Percentiles rank a stretch among this genome's conserved stretches.
These are phyloP conservation scores for Saitoella complicata DNA, from an alignment of 805 yeast genomes.

Conservation along the genomic window DNA sequence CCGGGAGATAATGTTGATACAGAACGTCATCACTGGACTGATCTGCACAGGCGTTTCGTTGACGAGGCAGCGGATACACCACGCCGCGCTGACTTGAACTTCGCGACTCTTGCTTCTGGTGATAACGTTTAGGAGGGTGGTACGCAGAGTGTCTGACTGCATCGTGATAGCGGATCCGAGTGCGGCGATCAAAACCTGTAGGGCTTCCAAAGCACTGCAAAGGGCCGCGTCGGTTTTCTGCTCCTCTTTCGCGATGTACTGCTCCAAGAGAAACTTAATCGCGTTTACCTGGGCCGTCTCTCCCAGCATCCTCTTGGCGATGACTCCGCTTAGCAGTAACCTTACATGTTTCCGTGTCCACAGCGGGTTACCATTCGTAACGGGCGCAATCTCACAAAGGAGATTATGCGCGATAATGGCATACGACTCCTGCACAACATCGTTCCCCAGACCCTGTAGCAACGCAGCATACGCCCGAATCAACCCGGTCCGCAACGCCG, in stretches of 20 bases:
- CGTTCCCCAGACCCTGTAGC: too few relatives aligned
- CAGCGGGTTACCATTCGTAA: too few relatives aligned
- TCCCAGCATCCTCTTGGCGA: conserved; percentile 17
- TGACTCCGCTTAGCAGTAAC: conserved; percentile 15
- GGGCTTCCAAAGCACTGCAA: conserved; percentile 13
- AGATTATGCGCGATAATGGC: too few relatives aligned
- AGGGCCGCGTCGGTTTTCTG: conserved; percentile 14
- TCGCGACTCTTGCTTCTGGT: not conserved
- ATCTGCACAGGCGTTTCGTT: conserved; percentile 15
- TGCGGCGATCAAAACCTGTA: conserved; percentile 12
- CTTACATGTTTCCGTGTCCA: conserved; percentile 13
- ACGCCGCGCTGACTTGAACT: conserved; percentile 10
- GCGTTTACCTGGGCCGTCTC: conserved; percentile 18
- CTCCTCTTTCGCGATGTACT: not conserved
- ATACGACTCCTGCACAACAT: too few relatives aligned
- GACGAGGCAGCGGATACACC: conserved; percentile 10
- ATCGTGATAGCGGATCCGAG: conserved; percentile 17
- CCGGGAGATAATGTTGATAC: conserved; percentile 12
- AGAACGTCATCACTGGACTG: conserved; percentile 10
- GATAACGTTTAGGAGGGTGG: conserved; percentile 8
- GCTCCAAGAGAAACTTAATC: conserved; percentile 12
- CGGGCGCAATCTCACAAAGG: too few relatives aligned
- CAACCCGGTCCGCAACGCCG: too few relatives aligned
- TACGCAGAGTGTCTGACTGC: conserved; percentile 4
- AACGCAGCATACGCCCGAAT: too few relatives aligned